These are phyloP conservation scores for Basidioascus undulatus DNA, from an alignment of 768 basidiomycete species.

Conservation along the genomic window DNA sequence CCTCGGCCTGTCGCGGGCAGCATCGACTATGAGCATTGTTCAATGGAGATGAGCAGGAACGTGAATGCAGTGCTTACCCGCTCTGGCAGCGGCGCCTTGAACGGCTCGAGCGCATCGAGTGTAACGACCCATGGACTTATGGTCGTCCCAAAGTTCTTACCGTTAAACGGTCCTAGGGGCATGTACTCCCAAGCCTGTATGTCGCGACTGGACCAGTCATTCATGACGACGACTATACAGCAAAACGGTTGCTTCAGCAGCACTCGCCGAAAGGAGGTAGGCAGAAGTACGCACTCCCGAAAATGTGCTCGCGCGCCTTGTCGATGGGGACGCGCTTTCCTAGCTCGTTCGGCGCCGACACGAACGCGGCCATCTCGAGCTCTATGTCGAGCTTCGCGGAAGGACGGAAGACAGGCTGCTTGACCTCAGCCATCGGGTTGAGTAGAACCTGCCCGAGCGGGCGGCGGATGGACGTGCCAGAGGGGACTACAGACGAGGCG, in stretches of 20 bases:
- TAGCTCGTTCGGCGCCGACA: conserved; percentile 4
- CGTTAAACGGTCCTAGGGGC: conserved; percentile 12
- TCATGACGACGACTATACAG: conserved; percentile 6
- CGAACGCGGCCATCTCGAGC: conserved; percentile 7
- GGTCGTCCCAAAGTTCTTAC: conserved; percentile 11
- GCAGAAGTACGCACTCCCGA: too few species aligned
- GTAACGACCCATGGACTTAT: conserved; percentile 10
- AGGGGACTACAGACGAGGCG: too few species aligned
- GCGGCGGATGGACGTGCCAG: too few species aligned
- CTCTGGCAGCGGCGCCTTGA: conserved; percentile 2
- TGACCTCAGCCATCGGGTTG: too few species aligned
- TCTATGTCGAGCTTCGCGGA: neutral
- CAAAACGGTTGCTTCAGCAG: neutral
- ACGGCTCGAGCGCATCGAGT: conserved; percentile 9
- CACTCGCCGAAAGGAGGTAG: too few species aligned
- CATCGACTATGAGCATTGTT: neutral
- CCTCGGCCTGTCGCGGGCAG: neutral
- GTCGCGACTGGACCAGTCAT: conserved; percentile 10
- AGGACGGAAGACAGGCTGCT: neutral
- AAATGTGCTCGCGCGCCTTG: conserved; percentile 5
- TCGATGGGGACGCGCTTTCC: conserved; percentile 2
- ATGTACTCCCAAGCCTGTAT: conserved; percentile 10
- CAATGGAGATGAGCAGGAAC: neutral
- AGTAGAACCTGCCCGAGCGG: too few species aligned
- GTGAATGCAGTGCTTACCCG: neutral